phyloP scores from a whole-genome alignment of 371 early-diverging fungal genomes.

The Haplosporangium sp. region DNA sequence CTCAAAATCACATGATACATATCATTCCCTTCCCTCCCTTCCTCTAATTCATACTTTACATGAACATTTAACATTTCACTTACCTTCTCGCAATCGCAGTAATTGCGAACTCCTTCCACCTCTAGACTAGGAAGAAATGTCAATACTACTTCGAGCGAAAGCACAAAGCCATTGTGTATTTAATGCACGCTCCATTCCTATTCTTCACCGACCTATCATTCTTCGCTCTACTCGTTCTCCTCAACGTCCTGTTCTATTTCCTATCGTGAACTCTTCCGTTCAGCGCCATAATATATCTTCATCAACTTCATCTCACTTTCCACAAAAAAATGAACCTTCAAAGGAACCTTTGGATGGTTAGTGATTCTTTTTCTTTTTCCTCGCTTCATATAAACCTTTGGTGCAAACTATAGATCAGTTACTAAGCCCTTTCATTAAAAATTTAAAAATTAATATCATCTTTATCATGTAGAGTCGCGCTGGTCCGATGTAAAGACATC shows the following conservation, averaged over 20 bases:
- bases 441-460: background rate
- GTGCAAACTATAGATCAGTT: too few relatives aligned
- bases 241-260: background rate
- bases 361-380: too few relatives aligned
- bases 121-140: background rate
- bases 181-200: slow-evolving; percentile 5
- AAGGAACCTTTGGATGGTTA: slow-evolving; percentile 6
- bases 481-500: slow-evolving; percentile 46
- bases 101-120: background rate
- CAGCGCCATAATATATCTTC: background rate
- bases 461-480: slow-evolving; percentile 25
- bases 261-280: background rate
- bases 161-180: slow-evolving; percentile 5
- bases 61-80: background rate
- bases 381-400: too few relatives aligned
- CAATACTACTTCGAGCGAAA: slow-evolving; percentile 10
- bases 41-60: background rate
- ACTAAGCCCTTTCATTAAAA: background rate
- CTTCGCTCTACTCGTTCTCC: background rate
- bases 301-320: background rate
- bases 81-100: background rate
- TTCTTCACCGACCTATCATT: background rate
- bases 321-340: background rate
- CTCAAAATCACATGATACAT: background rate
- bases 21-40: background rate